Evolutionary conservation across 306 rosid genomes (phyloP).

Genomic region (Cucurbita maxima): DNA sequence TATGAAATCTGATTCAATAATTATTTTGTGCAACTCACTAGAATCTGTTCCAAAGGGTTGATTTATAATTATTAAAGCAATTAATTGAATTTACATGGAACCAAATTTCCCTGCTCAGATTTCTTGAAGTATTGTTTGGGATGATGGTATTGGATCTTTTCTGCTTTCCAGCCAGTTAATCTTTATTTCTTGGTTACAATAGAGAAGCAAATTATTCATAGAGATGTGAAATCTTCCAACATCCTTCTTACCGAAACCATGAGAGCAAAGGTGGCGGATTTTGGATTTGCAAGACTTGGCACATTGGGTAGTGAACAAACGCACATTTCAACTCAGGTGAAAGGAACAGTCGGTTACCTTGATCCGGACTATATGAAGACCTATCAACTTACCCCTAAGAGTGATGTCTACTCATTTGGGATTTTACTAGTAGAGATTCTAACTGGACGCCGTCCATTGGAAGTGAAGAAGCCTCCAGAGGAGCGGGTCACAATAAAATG

Average conservation of each 20-base stretch:
- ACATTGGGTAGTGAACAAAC: slow-evolving; percentile 55
- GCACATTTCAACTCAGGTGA: slow-evolving; percentile 95
- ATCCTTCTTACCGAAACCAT: slow-evolving; percentile 90
- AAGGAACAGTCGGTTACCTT: slow-evolving; percentile 97
- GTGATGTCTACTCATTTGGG: slow-evolving; percentile 97
- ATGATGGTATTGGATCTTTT: slow-evolving; percentile 9
- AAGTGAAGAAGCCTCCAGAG: slow-evolving; percentile 42
- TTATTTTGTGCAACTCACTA: neutral
- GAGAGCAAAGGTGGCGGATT: slow-evolving; percentile 97
- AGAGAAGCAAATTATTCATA: slow-evolving; percentile 91
- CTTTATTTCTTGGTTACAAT: slow-evolving; percentile 15
- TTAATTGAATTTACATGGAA: neutral
- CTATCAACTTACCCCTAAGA: slow-evolving; percentile 77
- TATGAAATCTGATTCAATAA: neutral
- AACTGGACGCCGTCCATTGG: slow-evolving; percentile 89
- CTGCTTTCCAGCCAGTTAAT: slow-evolving; percentile 1
- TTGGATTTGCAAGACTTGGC: slow-evolving; percentile 94
- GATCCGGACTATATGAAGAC: slow-evolving; percentile 99
- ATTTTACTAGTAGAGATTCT: slow-evolving; percentile 73
- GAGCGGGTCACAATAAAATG: slow-evolving; percentile 90
- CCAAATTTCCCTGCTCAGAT: neutral
- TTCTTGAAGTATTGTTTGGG: neutral
- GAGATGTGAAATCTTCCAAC: slow-evolving; percentile 95
- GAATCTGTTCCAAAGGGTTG: neutral
- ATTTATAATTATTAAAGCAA: neutral